Base-by-base conservation (phyloP, 345 rosid genomes). In the Toxicodendron radicans region DNA sequence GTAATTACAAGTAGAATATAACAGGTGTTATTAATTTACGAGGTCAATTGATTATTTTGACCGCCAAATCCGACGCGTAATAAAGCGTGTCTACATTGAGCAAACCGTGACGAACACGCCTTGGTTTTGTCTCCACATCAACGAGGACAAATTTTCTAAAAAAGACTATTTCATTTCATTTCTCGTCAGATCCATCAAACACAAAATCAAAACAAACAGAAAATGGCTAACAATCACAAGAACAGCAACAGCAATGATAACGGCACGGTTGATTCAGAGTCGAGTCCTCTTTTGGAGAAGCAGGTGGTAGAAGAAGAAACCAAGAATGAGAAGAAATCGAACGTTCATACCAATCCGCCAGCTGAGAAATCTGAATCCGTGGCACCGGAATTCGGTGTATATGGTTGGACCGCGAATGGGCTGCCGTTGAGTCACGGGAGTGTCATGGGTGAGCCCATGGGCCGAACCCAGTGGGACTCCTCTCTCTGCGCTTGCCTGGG, bases 391-490 rank as follows among this genome's bases (percentile, higher is more conserved):
- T 72, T 74, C 23, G 76, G 58, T 66, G 88, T 54, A 23, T 80
- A 73, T 82, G 89, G 89, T 0, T 92, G 97, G 97, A 89, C 95
- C 59, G 94, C 94, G 5, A 79, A 92, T 75, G 99, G 99, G 59
- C 64, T 91, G 74, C 97, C 97, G 32, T 67, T 95, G 83, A 78
- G 78, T 27, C 88, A 81, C 71, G 91, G 90, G n/a, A 88, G 89
- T 83, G 93, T 89, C 69, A 82, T 94, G n/a, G 98, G 98, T 7
- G 98, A 94, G 81, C 95, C 95, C 7, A 79, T 91, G 83, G 88
- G 79, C 7, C 86, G 99, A 72, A 69, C 79, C 30, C 97, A 80
- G 70, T 92, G 99, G 99, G 79, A 81, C 75, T 91, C 99, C 14
- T 33, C 88, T 82, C 82, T 91, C 52, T 82, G 83, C 38, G 73